Conservation (phyloP, 805 yeast species). For the Candida sanyiensis region DNA sequence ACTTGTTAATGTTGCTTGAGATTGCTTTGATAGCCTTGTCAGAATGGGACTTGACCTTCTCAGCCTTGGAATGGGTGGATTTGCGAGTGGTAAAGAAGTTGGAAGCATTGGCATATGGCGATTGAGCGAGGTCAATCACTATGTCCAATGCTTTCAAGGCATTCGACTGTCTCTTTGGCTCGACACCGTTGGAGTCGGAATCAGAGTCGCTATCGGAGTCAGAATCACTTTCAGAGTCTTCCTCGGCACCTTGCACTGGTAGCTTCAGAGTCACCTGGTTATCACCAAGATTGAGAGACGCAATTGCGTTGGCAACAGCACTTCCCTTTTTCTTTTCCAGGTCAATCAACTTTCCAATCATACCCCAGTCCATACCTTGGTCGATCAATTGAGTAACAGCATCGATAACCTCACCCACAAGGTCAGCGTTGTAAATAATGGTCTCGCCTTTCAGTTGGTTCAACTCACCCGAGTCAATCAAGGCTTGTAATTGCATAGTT, state of each 20-base stretch:
- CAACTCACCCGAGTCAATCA: conserved; percentile 54
- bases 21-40: conserved; percentile 76
- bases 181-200: conserved; percentile 19
- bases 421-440: conserved; percentile 60
- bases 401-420: conserved; percentile 64
- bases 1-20: conserved; percentile 68
- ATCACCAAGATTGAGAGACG: conserved; percentile 59
- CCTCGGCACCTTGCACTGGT: conserved; percentile 39
- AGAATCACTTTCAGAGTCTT: conserved; percentile 24
- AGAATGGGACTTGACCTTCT: conserved; percentile 73
- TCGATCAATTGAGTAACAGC: conserved; percentile 63
- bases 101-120: conserved; percentile 88
- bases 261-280: conserved; percentile 58
- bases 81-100: conserved; percentile 74
- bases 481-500: conserved; percentile 57
- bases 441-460: conserved; percentile 69
- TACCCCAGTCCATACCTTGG: conserved; percentile 92
- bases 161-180: conserved; percentile 8
- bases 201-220: conserved; percentile 27
- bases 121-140: conserved; percentile 58
- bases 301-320: conserved; percentile 54
- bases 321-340: conserved; percentile 66
- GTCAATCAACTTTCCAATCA: conserved; percentile 69
- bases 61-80: conserved; percentile 69
- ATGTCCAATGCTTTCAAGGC: conserved; percentile 37